phyloP scores from a whole-genome alignment of 345 rosid species.

The Salix viminalis region DNA sequence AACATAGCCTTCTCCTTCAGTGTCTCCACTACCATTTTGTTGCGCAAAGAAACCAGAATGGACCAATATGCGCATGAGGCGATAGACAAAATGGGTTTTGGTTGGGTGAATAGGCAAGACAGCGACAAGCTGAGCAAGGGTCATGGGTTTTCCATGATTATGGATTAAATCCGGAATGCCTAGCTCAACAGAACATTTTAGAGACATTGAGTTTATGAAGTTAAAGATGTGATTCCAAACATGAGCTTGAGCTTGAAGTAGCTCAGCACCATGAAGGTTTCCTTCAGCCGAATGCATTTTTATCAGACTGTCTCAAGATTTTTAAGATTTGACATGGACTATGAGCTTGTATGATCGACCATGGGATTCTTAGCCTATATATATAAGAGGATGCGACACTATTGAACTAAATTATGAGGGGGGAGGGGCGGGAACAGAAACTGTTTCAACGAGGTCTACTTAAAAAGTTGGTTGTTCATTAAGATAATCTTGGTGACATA shows the following conservation, averaged over 20 bases:
- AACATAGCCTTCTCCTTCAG: slow-evolving; percentile 15
- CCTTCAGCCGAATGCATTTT: neutral
- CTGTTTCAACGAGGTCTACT: too few species aligned
- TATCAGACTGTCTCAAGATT: neutral
- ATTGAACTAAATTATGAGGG: too few species aligned
- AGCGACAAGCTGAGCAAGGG: neutral
- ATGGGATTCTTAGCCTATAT: too few species aligned
- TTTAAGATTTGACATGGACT: too few species aligned
- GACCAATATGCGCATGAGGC: slow-evolving; percentile 16
- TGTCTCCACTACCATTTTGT: neutral
- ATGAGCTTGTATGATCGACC: too few species aligned
- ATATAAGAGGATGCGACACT: too few species aligned
- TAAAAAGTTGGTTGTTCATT: too few species aligned
- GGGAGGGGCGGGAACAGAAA: too few species aligned
- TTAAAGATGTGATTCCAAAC: slow-evolving; percentile 12
- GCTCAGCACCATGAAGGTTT: neutral
- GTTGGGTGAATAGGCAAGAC: slow-evolving; percentile 5
- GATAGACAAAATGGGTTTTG: neutral
- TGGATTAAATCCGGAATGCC: slow-evolving; percentile 9
- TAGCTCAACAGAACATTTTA: slow-evolving; percentile 3
- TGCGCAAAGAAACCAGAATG: slow-evolving; percentile 11
- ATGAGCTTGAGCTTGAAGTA: slow-evolving; percentile 7
- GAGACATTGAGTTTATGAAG: slow-evolving; percentile 15
- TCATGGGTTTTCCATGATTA: slow-evolving; percentile 15
- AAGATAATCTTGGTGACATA: too few species aligned